These are phyloP conservation scores for Trichosporon ovoides DNA, from an alignment of 1,284 basidiomycete genomes.

Conservation along the genomic window DNA sequence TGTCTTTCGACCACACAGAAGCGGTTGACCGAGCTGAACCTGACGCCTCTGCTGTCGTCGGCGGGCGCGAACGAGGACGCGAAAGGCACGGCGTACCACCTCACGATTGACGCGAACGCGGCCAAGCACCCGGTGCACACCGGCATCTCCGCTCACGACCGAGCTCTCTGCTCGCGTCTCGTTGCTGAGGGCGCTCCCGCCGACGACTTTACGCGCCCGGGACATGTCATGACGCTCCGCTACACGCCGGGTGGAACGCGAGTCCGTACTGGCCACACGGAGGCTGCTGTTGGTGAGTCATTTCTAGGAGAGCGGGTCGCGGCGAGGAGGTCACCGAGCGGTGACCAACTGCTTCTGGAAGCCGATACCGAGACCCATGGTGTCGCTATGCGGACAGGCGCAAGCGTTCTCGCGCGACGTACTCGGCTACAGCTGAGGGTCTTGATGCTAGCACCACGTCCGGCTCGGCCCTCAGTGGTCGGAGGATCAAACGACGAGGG, in stretches of 20 bases:
- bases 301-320: too few species aligned
- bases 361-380: too few species aligned
- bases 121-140: conserved; percentile 57
- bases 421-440: too few species aligned
- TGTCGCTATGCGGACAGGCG: too few species aligned
- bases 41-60: conserved; percentile 88
- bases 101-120: conserved; percentile 83
- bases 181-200: conserved; percentile 61
- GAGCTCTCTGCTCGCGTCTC: conserved; percentile 76
- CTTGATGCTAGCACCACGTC: too few species aligned
- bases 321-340: too few species aligned
- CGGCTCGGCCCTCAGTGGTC: too few species aligned
- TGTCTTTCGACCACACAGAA: conserved; percentile 78
- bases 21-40: conserved; percentile 71
- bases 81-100: conserved; percentile 92
- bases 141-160: conserved; percentile 94
- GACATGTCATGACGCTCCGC: conserved; percentile 89
- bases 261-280: conserved; percentile 85
- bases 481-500: too few species aligned
- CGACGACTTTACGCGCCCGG: conserved; percentile 84
- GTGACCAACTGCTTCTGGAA: too few species aligned
- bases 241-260: conserved; percentile 80
- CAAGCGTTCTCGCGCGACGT: too few species aligned
- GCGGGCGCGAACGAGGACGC: conserved; percentile 68
- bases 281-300: conserved; percentile 68